phyloP scores from a whole-genome alignment of 192 early-diverging fungal species.

The Rhizophagus sp. region DNA sequence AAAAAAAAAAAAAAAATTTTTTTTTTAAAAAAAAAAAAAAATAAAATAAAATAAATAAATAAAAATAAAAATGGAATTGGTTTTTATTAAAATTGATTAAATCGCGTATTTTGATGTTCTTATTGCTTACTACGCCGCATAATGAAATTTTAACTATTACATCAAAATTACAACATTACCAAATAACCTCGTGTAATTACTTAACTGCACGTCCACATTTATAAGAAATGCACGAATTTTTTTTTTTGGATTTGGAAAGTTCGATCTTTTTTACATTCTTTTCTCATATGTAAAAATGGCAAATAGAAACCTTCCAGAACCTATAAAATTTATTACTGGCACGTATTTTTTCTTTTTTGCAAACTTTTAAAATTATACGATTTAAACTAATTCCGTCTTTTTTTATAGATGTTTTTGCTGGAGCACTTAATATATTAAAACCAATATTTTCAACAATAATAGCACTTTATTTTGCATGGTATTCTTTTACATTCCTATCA shows the following conservation, averaged over 20 bases:
- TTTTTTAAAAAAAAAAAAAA: no score
- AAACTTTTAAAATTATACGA: not conserved
- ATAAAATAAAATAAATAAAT: not conserved
- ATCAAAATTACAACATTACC: no score
- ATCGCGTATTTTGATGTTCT: no score
- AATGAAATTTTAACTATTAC: no score
- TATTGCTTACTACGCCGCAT: no score
- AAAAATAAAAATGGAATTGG: not conserved
- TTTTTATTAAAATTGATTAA: no score
- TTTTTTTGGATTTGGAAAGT: no score
- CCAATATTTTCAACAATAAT: constrained; percentile 11
- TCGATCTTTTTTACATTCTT: not conserved
- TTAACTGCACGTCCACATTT: no score
- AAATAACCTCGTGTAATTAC: no score
- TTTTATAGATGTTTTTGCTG: constrained; percentile 3
- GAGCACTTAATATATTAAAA: constrained; percentile 8
- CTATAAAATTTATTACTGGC: constrained; percentile 4
- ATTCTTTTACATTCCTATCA: constrained; percentile 1
- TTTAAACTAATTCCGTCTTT: not conserved
- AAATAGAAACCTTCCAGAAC: not conserved
- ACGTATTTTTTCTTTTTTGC: not conserved
- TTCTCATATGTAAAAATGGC: not conserved
- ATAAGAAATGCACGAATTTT: no score
- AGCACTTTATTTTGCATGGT: constrained; percentile 4
- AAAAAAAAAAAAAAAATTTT: no score